Base-by-base conservation (phyloP, 2,329 filamentous ascomycete genomes). In the Thielaviopsis cerberus region DNA sequence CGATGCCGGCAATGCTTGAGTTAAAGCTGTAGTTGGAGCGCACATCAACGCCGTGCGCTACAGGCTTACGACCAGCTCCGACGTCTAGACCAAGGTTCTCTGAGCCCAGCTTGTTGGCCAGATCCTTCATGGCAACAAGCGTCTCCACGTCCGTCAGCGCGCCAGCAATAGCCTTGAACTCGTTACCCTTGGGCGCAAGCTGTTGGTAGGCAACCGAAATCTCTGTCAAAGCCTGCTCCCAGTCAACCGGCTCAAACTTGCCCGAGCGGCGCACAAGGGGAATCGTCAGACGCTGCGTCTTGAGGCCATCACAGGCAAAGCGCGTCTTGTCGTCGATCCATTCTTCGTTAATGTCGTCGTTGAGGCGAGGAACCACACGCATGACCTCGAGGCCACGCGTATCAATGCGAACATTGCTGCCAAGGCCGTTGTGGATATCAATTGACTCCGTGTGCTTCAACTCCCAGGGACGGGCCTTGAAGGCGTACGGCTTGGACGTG, bases 311-410 rank as follows among this genome's bases (percentile, higher is more conserved):
- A 69, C 90, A 94, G 50, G 92, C 91, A 70, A 97, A 98, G 63
- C 92, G 83, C 48, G 88, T 84, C 79, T 97, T 98, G 76, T 98
- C 92, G 72, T 97, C 92, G 71, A 98, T 97, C 92, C 92, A 98
- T 72, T 98, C 92, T 75, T 98, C 92, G 71, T 98, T 98, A 66
- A 98, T 82, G 66, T 97, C 90, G 69, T 98, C 92, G 70, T 98
- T 98, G 62, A 98, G 78, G 66, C 92, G 82, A 61, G 92, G 92
- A 17, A 96, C 69, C 61, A 98, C 79, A 65, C 92, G 85, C 90
- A 98, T 95, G 55, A 98, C 91, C 73, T 97, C 90, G 63, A 96
- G 76, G 61, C 92, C 92, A 67, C 92, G 83, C 59, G 89, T 85
- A 72, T 98, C 92, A 51, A 97, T 83, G 51, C 92, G 84, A 66